Percentiles rank a stretch among this genome's conserved stretches.
phyloP scores from a whole-genome alignment of 345 rosid genomes.

The Draba incana region DNA sequence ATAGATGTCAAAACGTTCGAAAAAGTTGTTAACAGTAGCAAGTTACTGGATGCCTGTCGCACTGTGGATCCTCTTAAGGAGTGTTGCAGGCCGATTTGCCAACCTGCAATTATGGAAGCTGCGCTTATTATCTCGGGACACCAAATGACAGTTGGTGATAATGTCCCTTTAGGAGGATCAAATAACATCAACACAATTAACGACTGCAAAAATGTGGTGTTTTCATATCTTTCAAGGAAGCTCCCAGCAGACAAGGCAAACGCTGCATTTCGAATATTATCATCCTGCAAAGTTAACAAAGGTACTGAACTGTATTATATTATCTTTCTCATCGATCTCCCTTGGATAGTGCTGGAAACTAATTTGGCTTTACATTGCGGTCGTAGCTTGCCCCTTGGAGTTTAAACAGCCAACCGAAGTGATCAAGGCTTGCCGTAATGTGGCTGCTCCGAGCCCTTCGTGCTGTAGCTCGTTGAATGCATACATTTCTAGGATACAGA shows the following conservation, averaged over 20 bases:
- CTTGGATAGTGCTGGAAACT: neutral
- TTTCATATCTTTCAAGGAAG: conserved; percentile 75
- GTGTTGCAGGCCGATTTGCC: conserved; percentile 90
- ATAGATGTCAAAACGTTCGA: conserved; percentile 66
- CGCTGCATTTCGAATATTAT: conserved; percentile 72
- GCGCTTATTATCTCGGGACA: conserved; percentile 73
- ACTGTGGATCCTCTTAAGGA: conserved; percentile 89
- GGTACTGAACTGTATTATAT: conserved; percentile 46
- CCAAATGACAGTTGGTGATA: conserved; percentile 52
- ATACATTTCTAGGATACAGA: conserved; percentile 81
- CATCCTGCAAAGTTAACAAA: conserved; percentile 92
- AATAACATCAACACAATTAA: conserved; percentile 54
- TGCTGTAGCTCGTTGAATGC: conserved; percentile 90
- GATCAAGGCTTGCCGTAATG: conserved; percentile 78
- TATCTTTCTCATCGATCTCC: conserved; percentile 6
- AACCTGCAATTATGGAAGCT: conserved; percentile 84
- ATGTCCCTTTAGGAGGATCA: conserved; percentile 50
- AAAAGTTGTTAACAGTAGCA: conserved; percentile 73
- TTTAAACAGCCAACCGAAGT: conserved; percentile 81
- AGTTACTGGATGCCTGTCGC: conserved; percentile 78
- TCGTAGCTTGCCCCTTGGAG: conserved; percentile 92
- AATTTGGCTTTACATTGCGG: conserved; percentile 24
- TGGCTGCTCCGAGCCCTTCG: conserved; percentile 89
- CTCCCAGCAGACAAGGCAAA: conserved; percentile 69
- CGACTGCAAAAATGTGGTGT: conserved; percentile 88